Evolutionary conservation across 148 eudicot genomes (phyloP), one percentile per base, ranked within the genome.

Genomic region (Drosera capensis): DNA sequence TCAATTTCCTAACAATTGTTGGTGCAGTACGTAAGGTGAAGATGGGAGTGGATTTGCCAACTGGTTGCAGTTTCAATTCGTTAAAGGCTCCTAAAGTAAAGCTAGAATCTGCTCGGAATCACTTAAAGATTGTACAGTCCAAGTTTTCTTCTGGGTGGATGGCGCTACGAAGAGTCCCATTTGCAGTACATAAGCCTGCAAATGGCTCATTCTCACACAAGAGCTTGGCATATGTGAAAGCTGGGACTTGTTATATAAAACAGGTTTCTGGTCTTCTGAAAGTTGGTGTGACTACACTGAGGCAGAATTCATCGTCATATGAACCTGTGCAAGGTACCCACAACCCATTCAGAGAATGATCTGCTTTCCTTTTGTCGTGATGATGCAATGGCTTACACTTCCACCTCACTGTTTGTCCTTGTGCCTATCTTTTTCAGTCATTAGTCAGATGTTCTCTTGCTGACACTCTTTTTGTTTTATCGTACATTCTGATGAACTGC

Each of bases 1-100:
- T 45, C 26, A 24, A 36, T 49, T 31, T 40, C 39, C 58, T 31
- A 18, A 51, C 3, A 37, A 43, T 42, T 2, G 25, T 55, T 7
- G n/a, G 58, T 70, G 71, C 86, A 85, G 95, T 75, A 49, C 79
- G 90, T 14, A 85, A 80, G 68, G 95, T 80, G 58, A 85, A 73
- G 59, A 70, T 80, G 95, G 82, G 69, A 29, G 43, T 77, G 45
- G 95, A 85, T 52, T 78, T 86, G 23, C 90, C 95, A n/a, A 71
- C 75, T 23, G 95, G 95, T 48, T 85, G 95, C 82, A 74, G 66
- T 58, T 58, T 70, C 43, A 57, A 71, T 44, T 63, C 76, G 14
- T 36, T 80, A 6, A 77, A 46, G 60, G 54, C 71, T 12, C 82
- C 95, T 43, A 72, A 44, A 40, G 49, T 85, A 38, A 75, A 74